Base-by-base conservation (phyloP, 441 rosid genomes). In the Populus hybrid region DNA sequence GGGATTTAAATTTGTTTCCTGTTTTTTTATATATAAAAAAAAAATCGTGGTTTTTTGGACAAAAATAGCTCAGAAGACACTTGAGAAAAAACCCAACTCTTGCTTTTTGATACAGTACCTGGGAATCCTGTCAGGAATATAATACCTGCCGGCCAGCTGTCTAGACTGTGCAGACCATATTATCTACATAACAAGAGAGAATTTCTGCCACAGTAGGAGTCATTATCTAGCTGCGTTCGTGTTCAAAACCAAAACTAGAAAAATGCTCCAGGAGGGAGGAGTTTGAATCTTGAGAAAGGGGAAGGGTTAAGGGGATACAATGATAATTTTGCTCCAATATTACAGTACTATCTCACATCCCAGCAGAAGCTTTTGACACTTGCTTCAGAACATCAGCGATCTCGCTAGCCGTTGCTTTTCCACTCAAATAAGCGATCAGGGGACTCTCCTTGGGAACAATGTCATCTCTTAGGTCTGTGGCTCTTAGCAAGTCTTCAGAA, bases 381-480 rank as follows among this genome's bases (percentile, higher is more conserved):
- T 84, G 88, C 72, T 86, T 89, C 67, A 95, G 75, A 73, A 86
- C 83, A 67, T 78, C 82, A n/a, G 94, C 87, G 23, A 92, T 93
- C 53, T 89, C 93, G 5, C 82, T 79, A 14, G 85, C 82, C 42
- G 87, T 81, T 21, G 91, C 85, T 5, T 81, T 86, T 35, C 82
- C 90, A n/a, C 85, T 84, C 42, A 92, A 10, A 77, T 24, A 77
- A 16, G 84, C 84, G 6, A 91, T 85, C 81, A 85, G 82, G 14
- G 97, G 94, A 66, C 95, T 91, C 50, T 91, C 91, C 32, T 75
- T 71, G 0, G 98, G 99, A 79, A 91, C 90, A 21, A 89, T 86
- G 81, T 93, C 99, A 34, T 88, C 90, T 77, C 89, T 88, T 9
- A 89, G 71, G 76, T 92, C 92, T 9, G 82, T 86, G 11, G 87